Evolutionary conservation across 2,329 filamentous ascomycete species (phyloP).

Genomic region (Xylariales sp.): DNA sequence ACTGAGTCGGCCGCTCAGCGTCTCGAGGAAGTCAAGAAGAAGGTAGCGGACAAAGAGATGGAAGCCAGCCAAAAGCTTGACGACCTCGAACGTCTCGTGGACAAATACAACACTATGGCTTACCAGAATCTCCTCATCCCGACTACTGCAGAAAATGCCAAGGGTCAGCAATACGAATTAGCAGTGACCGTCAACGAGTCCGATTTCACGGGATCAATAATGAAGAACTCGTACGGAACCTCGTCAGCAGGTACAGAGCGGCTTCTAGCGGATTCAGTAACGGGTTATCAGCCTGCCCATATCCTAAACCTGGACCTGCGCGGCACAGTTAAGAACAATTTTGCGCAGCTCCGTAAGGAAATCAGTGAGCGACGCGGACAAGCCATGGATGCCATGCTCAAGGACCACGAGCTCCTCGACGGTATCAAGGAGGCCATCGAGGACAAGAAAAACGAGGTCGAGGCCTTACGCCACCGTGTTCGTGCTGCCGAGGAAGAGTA

Average conservation of each 20-base stretch:
- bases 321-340: slow-evolving; percentile 73
- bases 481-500: slow-evolving; percentile 89
- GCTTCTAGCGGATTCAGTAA: slow-evolving; percentile 74
- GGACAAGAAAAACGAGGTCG: slow-evolving; percentile 89
- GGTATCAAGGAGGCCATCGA: slow-evolving; percentile 96
- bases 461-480: slow-evolving; percentile 83
- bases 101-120: slow-evolving; percentile 88
- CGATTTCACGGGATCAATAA: slow-evolving; percentile 67
- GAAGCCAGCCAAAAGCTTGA: slow-evolving; percentile 84
- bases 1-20: slow-evolving; percentile 72
- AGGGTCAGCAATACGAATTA: slow-evolving; percentile 81
- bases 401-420: slow-evolving; percentile 88
- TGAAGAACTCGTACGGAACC: slow-evolving; percentile 37
- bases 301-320: slow-evolving; percentile 86
- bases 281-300: slow-evolving; percentile 85
- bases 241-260: slow-evolving; percentile 58
- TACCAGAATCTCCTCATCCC: slow-evolving; percentile 94
- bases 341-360: slow-evolving; percentile 77
- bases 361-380: slow-evolving; percentile 83
- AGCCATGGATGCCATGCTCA: slow-evolving; percentile 86
- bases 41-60: slow-evolving; percentile 79
- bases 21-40: slow-evolving; percentile 80
- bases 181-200: slow-evolving; percentile 76
- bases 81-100: slow-evolving; percentile 84
- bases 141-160: slow-evolving; percentile 76